Percentiles rank a stretch among this genome's conserved stretches.
Evolutionary conservation across 164 flowering plant species (phyloP).

Genomic region (Chimonanthus praecox): DNA sequence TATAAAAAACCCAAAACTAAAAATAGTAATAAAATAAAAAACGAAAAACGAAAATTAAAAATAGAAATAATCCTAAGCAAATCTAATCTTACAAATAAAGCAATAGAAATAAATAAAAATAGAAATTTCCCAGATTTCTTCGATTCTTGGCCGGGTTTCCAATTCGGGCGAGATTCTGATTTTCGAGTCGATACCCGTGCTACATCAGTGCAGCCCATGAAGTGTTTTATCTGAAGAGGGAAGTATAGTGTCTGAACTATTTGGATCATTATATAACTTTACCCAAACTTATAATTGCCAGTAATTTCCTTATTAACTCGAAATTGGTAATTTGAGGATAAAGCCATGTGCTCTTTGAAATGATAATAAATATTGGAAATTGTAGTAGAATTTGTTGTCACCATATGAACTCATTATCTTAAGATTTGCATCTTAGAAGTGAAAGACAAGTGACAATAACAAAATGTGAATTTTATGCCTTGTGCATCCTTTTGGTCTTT

Average conservation of each 20-base stretch:
- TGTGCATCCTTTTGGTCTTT: background rate
- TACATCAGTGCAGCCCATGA: background rate
- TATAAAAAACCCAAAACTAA: no score
- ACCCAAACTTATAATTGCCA: no score
- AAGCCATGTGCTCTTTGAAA: background rate
- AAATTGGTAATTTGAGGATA: background rate
- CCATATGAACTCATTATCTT: background rate
- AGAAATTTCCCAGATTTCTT: no score
- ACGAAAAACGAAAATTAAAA: no score
- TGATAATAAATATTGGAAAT: background rate
- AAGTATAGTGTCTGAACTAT: background rate
- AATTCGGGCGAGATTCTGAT: no score
- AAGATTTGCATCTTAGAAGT: background rate
- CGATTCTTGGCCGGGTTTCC: no score
- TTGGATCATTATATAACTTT: background rate
- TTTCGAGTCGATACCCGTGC: no score
- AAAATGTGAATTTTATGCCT: background rate
- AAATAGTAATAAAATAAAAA: no score
- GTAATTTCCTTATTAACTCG: background rate
- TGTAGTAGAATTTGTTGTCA: background rate
- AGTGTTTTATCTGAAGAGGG: background rate
- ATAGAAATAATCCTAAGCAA: no score
- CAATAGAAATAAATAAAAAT: no score
- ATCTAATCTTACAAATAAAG: no score
- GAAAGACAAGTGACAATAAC: background rate